Evolutionary conservation across 164 flowering plant species (phyloP).

Genomic region (Chloranthus sessilifolius): DNA sequence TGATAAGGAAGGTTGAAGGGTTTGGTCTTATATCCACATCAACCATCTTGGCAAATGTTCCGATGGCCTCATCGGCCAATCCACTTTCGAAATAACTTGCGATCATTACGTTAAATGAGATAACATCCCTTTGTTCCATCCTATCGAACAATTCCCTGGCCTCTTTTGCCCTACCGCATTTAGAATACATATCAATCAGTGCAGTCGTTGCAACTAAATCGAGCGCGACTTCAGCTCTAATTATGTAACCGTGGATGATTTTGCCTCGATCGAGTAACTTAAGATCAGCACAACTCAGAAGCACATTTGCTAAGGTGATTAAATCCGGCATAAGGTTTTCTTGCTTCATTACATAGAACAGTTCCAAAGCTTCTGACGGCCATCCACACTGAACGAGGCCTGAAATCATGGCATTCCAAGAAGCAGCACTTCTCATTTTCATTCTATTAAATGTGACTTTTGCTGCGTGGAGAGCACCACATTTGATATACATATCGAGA

Average conservation of each 20-base stretch:
- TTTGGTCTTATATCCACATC: slow-evolving; percentile 31
- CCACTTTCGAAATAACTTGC: slow-evolving; percentile 34
- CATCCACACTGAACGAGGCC: slow-evolving; percentile 30
- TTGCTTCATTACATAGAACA: slow-evolving; percentile 24
- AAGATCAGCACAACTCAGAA: slow-evolving; percentile 41
- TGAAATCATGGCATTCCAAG: slow-evolving; percentile 43
- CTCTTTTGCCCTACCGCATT: slow-evolving; percentile 27
- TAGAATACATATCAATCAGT: slow-evolving; percentile 48
- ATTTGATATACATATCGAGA: slow-evolving; percentile 49
- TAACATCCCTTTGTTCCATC: slow-evolving; percentile 25
- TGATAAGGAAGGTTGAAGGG: slow-evolving; percentile 25
- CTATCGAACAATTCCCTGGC: slow-evolving; percentile 33
- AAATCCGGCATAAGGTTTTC: slow-evolving; percentile 27
- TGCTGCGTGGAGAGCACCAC: slow-evolving; percentile 24
- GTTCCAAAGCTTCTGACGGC: slow-evolving; percentile 26
- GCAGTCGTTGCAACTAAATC: slow-evolving; percentile 44
- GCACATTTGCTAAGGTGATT: slow-evolving; percentile 40
- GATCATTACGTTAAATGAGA: slow-evolving; percentile 39
- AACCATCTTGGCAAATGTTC: slow-evolving; percentile 26
- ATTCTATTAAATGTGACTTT: slow-evolving; percentile 17
- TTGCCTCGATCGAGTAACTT: slow-evolving; percentile 32
- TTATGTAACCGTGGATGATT: slow-evolving; percentile 47
- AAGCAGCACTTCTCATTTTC: slow-evolving; percentile 15
- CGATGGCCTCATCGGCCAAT: slow-evolving; percentile 23
- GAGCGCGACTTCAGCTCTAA: slow-evolving; percentile 26